phyloP scores from a whole-genome alignment of 2,329 filamentous ascomycete species.

The Lecanicillium sp. region DNA sequence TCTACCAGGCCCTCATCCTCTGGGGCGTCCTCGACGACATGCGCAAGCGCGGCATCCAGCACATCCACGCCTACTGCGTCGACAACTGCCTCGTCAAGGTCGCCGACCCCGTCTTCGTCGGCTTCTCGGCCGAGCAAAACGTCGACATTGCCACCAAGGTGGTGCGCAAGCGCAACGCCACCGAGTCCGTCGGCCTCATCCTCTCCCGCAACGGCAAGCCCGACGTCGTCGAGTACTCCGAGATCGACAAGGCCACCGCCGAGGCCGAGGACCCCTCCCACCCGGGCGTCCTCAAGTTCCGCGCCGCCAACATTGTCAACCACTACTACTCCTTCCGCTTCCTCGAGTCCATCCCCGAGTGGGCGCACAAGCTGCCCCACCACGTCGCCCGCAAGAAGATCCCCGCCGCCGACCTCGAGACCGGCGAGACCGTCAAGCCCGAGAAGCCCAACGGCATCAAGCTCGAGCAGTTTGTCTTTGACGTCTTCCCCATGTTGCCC shows the following conservation, averaged over 20 bases:
- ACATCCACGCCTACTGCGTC: constrained; percentile 96
- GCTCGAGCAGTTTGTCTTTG: constrained; percentile 98
- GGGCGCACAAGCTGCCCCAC: constrained; percentile 81
- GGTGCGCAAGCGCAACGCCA: constrained; percentile 95
- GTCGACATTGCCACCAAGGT: constrained; percentile 98
- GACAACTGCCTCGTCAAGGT: constrained; percentile 99
- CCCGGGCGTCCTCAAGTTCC: constrained; percentile 80
- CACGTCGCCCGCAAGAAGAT: constrained; percentile 99
- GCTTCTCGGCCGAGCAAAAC: constrained; percentile 79
- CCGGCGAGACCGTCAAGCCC: constrained; percentile 78
- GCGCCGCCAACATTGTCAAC: constrained; percentile 98
- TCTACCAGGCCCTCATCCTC: constrained; percentile 85
- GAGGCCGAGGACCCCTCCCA: constrained; percentile 82
- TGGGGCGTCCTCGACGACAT: constrained; percentile 82
- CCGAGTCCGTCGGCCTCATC: constrained; percentile 92
- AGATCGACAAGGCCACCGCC: constrained; percentile 85
- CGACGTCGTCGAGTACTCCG: constrained; percentile 97
- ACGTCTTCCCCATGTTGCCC: constrained; percentile 86
- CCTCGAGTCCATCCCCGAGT: constrained; percentile 82
- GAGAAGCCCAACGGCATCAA: constrained; percentile 97
- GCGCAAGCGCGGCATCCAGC: constrained; percentile 80
- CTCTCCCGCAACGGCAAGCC: constrained; percentile 92
- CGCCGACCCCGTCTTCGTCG: constrained; percentile 93
- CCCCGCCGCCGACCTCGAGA: constrained; percentile 69
- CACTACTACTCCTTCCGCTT: constrained; percentile 98